Base-by-base conservation (phyloP, 192 early-diverging fungal species). In the Coemansia sp. region DNA sequence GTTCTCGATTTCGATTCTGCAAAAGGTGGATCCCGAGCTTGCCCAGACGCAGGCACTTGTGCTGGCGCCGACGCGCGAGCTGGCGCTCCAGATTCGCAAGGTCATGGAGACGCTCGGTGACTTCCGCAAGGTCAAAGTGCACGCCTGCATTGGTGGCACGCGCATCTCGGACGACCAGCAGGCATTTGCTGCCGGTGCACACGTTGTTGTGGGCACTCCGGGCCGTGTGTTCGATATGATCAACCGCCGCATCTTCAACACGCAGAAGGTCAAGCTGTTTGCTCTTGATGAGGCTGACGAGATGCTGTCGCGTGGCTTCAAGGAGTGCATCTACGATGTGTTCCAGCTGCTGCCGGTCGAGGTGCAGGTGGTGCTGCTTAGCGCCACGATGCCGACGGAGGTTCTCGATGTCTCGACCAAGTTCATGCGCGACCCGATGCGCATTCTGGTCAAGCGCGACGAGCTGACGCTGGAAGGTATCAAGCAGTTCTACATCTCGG, bases 141-240 rank as follows among this genome's bases (percentile, higher is more conserved):
- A 97, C 75, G 91, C 93, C 60, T 97, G 94, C 85, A 96, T 98
- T 83, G 96, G 97, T 82, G 97, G 97, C 60, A 95, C 93, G 76
- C 92, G 89, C 70, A 86, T 97, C 59, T 85, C 89, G 65, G 97
- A 98, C 55, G 96, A 97, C 77, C 90, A 90, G 75, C 75, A 82
- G 63, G 91, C 84, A 64, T 88, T 98, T 52, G 82, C 88, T 56
- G 70, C 64, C 54, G 96, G 95, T 67, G 87, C 83, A 41, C 97
- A 99, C 64, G 87, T 98, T 47, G 94, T 99, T 60, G 92, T 95
- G 58, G 97, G 97, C 72, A 99, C 97, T 56, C 97, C 97, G 54
- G 96, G 96, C 68, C 93, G 97, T 85, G 94, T 99, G 60, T 91
- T 85, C 59, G 97, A 99, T 82, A 97, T 99, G 96, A 94, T 99